Evolutionary conservation across 768 basidiomycete genomes (phyloP), one percentile per base, ranked within the genome.

Genomic region (Kwoniella botswanensis): DNA sequence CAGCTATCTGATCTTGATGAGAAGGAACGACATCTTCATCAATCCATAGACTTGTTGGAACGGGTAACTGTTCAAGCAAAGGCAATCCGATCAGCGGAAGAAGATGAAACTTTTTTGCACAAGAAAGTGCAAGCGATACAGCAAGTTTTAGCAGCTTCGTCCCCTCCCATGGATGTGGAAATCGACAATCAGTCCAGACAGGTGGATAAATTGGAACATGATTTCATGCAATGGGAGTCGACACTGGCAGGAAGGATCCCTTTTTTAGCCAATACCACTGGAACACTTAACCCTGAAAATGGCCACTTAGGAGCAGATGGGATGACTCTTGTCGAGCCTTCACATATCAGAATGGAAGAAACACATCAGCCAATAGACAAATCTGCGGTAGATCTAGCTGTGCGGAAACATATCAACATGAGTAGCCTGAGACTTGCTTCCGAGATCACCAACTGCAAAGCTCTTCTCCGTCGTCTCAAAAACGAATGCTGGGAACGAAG

Each of bases 331-430:
- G 7, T 35, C 35, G 6, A 9, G 6, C 35, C 46, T 15, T 12
- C 46, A 6, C 46, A 18, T 50, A 2, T 50, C 10, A 50, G 15
- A 35, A 35, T 7, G 6, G 46, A 13, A 15, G 13, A 50, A 4
- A 1, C 17, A 15, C 46, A 18, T 13, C 46, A 50, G 46, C 46
- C 3, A 15, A 15, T 50, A 6, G 15, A 50, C 13, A 18, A 50
- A 2, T 50, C 46, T 6, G 11, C 26, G 12, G 18, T 63, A 3
- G 67, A 72, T 41, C n/a, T n/a, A 18, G 43, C 57, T 24, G 62
- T 63, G 11, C 60, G 66, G 17, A 29, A 52, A 6, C 15, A 35
- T 18, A 54, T 72, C 67, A 72, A 72, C 22, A 35, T 53, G 10
- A 17, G 13, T 11, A 26, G 66, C 12, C 12, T 64, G 18, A 21